Percentiles rank a stretch among this genome's conserved stretches.
Conservation (phyloP, 495 filamentous ascomycete species). For the Talaromyces stipitatus region DNA sequence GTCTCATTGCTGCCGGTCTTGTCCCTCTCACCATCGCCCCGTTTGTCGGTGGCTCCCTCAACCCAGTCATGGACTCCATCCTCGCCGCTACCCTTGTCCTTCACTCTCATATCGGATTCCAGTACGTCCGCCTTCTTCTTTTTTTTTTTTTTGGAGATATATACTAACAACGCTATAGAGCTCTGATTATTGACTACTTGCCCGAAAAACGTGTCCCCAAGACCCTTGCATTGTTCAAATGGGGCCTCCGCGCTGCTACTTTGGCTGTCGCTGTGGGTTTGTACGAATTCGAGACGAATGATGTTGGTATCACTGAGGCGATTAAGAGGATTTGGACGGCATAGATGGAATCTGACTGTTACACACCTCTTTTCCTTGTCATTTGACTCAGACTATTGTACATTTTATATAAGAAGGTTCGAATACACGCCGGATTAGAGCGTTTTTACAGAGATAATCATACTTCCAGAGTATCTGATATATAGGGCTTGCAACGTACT, state of each 20-base stretch:
- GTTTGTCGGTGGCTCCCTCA: slow-evolving; percentile 84
- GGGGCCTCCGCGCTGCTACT: slow-evolving; percentile 72
- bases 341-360: slow-evolving; percentile 18
- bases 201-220: slow-evolving; percentile 64
- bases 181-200: slow-evolving; percentile 85
- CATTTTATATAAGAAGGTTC: not conserved
- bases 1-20: slow-evolving; percentile 65
- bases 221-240: slow-evolving; percentile 54
- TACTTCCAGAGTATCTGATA: not conserved
- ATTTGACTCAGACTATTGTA: slow-evolving; percentile 2
- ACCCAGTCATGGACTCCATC: slow-evolving; percentile 79
- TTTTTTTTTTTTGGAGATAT: slow-evolving; percentile 6
- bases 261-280: slow-evolving; percentile 76
- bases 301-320: slow-evolving; percentile 87
- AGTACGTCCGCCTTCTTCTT: slow-evolving; percentile 40
- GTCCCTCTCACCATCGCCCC: slow-evolving; percentile 83
- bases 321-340: slow-evolving; percentile 82
- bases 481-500: too few relatives aligned
- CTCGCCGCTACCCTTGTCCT: slow-evolving; percentile 78
- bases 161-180: slow-evolving; percentile 29
- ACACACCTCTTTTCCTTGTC: slow-evolving; percentile 3
- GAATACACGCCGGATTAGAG: not conserved
- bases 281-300: slow-evolving; percentile 99
- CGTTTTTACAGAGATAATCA: not conserved
- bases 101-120: slow-evolving; percentile 92